Evolutionary conservation across 805 yeast genomes (phyloP), one percentile per base, ranked within the genome.

Genomic region (Hanseniaspora mollemarum): DNA sequence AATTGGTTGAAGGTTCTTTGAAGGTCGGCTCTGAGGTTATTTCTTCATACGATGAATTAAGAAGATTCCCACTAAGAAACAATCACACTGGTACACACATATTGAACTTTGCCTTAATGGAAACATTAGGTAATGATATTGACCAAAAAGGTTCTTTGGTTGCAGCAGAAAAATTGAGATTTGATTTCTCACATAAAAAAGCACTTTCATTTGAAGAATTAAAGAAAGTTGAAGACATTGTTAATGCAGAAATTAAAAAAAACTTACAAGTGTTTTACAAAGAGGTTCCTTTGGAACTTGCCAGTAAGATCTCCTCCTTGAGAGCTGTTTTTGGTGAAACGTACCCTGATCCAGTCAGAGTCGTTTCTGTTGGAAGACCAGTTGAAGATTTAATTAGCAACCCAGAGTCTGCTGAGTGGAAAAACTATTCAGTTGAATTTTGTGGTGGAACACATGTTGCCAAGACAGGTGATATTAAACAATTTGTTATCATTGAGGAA

Each of bases 281-380:
- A 67, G 94, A 88, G 36, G 95, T 90, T 54, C 70, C 83, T 9
- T 74, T 92, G 56, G 75, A 71, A 19, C 62, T 68, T 54, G 98
- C 97, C 37, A 79, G 76, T 60, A 69, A 75, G 43, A 88, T 92
- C 58, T 70, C 68, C 57, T 94, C 96, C 28, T 80, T 92, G 43
- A 85, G 98, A 70, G 98, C 98, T 52, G 98, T 92, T 38, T 92
- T 92, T 61, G 98, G 98, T 62, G 99, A 92, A 73, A 87, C 95
- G 2, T 92, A 92, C 64, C 99, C 99, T 39, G 96, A 92, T 64
- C 99, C 98, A 35, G 99, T 92, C 21, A 81, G 98, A 66, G 98
- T 92, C 58, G 96, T 92, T 44, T 85, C 95, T 28, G 84, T 92
- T 62, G 99, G 99, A 62, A 82, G 77, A 37, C 80, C 95, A 43